Evolutionary conservation across 805 yeast species (phyloP), one percentile per base, ranked within the genome.

Genomic region (Kuraishia cidri): DNA sequence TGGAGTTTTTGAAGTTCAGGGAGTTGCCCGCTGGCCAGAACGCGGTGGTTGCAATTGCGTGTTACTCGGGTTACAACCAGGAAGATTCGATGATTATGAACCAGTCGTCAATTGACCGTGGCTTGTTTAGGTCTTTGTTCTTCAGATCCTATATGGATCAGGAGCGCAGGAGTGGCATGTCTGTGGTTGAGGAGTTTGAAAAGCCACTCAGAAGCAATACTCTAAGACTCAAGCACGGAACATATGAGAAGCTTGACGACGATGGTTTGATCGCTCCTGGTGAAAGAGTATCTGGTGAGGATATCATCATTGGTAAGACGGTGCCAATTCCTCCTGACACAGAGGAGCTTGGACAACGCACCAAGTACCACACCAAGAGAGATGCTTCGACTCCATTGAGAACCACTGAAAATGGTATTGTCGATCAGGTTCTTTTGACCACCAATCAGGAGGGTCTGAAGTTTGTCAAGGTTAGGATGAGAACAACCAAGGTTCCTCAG

Each of bases 21-120:
- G 98, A 92, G 61, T 69, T 92, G 42, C 98, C 98, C 24, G 98
- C 98, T 38, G 98, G 98, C 38, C 98, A 92, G 66, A 92, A 92
- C 55, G 98, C 98, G 18, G 78, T 92, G 60, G 98, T 92, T 30
- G 98, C 98, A 19, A 92, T 92, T 69, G 75, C 94, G 28, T 92
- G 98, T 73, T 92, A 92, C 62, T 84, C 95, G 26, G 98, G 98
- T 53, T 92, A 92, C 62, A 92, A 92, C 61, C 98, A 92, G 70
- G 98, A 92, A 81, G 98, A 92, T 81, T 92, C 98, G 26, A 86
- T 92, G 92, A 92, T 92, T 66, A 92, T 92, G 98, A 92, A 92
- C 59, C 98, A 92, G 66, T 81, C 95, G 8, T 84, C 95, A 24
- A 92, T 92, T 54, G 98, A 92, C 60, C 72, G 97, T 52, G 98